These are phyloP conservation scores for Scheffersomyces lignosus DNA, from an alignment of 805 yeast species.

Conservation along the genomic window DNA sequence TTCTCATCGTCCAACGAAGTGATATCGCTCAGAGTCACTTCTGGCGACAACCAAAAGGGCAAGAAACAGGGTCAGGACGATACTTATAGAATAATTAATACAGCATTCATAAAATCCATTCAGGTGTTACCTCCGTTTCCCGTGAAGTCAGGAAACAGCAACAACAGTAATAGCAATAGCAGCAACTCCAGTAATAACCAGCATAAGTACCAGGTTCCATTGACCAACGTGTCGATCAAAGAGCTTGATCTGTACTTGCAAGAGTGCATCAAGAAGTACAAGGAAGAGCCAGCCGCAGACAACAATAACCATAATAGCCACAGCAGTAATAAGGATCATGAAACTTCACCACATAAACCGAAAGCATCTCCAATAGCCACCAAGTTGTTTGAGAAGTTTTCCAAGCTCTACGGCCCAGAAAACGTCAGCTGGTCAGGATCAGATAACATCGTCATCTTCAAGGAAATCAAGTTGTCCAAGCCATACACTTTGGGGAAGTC, in stretches of 20 bases:
- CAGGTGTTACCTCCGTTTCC: conserved; percentile 33
- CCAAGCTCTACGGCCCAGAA: conserved; percentile 18
- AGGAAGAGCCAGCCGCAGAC: conserved; percentile 1
- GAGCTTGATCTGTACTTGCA: conserved; percentile 17
- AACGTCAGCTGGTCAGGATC: conserved; percentile 30
- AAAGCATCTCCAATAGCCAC: conserved; percentile 12
- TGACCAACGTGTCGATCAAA: conserved; percentile 11
- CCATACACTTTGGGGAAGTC: conserved; percentile 36
- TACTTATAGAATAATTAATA: conserved; percentile 52
- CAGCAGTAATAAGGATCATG: conserved; percentile 19
- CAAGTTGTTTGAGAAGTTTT: conserved; percentile 19
- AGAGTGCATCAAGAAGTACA: conserved; percentile 1
- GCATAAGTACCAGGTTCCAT: neutral
- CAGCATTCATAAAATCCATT: conserved; percentile 56
- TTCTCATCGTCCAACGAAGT: conserved; percentile 52
- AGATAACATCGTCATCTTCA: conserved; percentile 37
- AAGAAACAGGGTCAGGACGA: conserved; percentile 5
- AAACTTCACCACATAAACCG: conserved; percentile 15
- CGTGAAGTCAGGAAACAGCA: conserved; percentile 23
- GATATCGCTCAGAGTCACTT: conserved; percentile 32
- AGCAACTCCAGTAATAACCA: neutral
- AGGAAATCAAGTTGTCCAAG: conserved; percentile 36
- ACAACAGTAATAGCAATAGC: neutral
- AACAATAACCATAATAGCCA: conserved; percentile 12
- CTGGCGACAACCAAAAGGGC: conserved; percentile 14